Evolutionary conservation across 208 protist genomes (phyloP), one percentile per base, ranked within the genome.

Genomic region (Acanthamoeba triangularis): DNA sequence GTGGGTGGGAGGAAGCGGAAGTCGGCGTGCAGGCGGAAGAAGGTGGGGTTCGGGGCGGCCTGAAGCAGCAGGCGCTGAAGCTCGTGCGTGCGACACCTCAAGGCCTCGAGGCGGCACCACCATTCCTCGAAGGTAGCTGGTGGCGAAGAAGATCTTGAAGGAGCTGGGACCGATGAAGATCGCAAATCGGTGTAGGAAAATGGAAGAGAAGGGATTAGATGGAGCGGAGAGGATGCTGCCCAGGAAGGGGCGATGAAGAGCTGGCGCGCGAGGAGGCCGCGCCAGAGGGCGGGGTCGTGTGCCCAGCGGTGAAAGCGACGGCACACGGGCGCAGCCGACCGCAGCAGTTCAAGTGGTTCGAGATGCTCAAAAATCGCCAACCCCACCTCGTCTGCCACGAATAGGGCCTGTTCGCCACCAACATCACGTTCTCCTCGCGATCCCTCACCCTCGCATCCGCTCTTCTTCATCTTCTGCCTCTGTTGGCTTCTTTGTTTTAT

Each of bases 251-350:
- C 44, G 28, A 47, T 47, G 69, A 33, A n/a, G 44, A 87, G 37
- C 47, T 52, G n/a, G 28, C 20, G 78, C 16, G 30, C 20, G 23
- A 87, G 78, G 28, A 61, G 33, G 47, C 47, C 11, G 11, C 78
- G 78, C 78, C 78, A 87, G 78, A 87, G 37, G 7, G 30, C 25
- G 20, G 78, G 78, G 14, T 87, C 78, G 44, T 59, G 78, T n/a
- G 78, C 78, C 78, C 78, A 87, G 47, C 47, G 37, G 23, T 87
- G 78, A 16, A 87, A 87, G 16, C 30, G 78, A 35, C 78, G 78
- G 16, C 44, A 87, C 37, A 87, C 78, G 10, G 25, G 44, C 8
- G 78, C 37, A 4, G 47, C 78, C 30, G 74, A 84, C 25, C 47
- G 13, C 78, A 87, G 78, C 44, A 87, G 30, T 37, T 87, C 78